Evolutionary conservation across 208 protist species (phyloP).

Genomic region (Trypanosoma brucei): DNA sequence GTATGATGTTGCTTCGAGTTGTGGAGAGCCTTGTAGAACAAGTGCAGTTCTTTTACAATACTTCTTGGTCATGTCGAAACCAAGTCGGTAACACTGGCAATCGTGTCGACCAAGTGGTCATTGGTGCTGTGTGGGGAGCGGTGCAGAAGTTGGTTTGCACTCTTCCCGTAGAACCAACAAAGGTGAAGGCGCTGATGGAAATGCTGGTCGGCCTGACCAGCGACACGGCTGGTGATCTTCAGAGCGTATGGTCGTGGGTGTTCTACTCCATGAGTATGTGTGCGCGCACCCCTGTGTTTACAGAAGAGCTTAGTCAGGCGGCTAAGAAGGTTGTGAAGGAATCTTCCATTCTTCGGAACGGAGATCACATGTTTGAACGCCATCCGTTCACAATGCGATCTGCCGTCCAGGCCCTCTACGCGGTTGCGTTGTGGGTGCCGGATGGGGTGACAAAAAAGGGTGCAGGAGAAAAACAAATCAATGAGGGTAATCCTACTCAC

Average conservation of each 20-base stretch:
- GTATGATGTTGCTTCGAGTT: slow-evolving; percentile 5
- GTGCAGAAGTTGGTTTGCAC: slow-evolving; percentile 7
- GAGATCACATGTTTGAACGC: neutral
- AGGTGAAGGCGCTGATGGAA: slow-evolving; percentile 1
- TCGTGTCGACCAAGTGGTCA: slow-evolving; percentile 17
- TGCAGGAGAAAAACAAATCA: neutral
- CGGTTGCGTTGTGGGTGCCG: slow-evolving; percentile 14
- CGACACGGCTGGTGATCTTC: neutral
- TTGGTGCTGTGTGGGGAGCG: slow-evolving; percentile 18
- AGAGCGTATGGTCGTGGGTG: slow-evolving; percentile 14
- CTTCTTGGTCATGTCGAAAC: neutral
- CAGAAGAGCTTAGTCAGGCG: neutral
- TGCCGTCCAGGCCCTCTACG: slow-evolving; percentile 22
- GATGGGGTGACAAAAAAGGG: neutral
- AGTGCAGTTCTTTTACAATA: slow-evolving; percentile 13
- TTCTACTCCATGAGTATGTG: slow-evolving; percentile 23
- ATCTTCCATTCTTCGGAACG: slow-evolving; percentile 1
- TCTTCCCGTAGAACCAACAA: neutral
- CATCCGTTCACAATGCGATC: slow-evolving; percentile 10
- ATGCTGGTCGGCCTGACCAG: slow-evolving; percentile 4
- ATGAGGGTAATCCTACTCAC: neutral
- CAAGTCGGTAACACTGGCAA: neutral
- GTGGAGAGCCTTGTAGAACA: slow-evolving; percentile 15
- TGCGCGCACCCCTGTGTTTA: slow-evolving; percentile 1
- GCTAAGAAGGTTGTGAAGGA: slow-evolving; percentile 3